Base-by-base conservation (phyloP, 495 filamentous ascomycete species). In the Neurospora tetrasperma region DNA sequence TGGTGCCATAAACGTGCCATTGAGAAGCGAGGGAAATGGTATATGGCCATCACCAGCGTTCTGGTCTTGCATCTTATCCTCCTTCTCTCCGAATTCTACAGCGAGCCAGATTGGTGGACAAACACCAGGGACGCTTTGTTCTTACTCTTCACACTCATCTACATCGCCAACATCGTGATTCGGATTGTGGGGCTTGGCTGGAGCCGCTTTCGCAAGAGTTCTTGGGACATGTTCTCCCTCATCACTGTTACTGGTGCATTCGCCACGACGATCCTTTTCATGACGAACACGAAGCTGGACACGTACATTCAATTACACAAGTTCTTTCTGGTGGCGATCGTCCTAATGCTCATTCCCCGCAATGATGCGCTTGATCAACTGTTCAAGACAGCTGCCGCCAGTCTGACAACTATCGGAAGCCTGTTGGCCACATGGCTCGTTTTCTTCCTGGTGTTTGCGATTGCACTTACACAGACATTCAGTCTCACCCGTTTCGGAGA, bases 311-410 rank as follows among this genome's bases (percentile, higher is more conserved):
- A 92, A 77, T 81, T 97, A 39, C 94, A 97, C 82, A 98, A 98
- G 80, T 87, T 97, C 20, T 97, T 97, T 79, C 84, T 99, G 48
- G 96, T 98, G 68, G 90, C 93, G 27, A 90, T 98, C 73, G 90
- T 96, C 1, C 87, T 98, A 27, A 85, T 99, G 73, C 89, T 99
- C 66, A 99, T 99, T 72, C 96, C 96, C 11, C 89, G 96, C 7
- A 99, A 98, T 80, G 96, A 99, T 75, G 94, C 97, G 69, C 90
- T 99, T 12, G 96, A 99, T 78, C 96, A 99, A 80, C 90, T 99
- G 7, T 99, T 98, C 89, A 99, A 99, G 83, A 99, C 96, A 18
- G 96, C 96, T 3, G 96, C 96, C n/a, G 96, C 96, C 54, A 94
- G 91, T 89, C 83, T 99, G 42, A 90, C 92, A 3, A 90, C 92